Evolutionary conservation across 2,329 filamentous ascomycete genomes (phyloP), one percentile per base, ranked within the genome.

Genomic region (Esteya vermicola): DNA sequence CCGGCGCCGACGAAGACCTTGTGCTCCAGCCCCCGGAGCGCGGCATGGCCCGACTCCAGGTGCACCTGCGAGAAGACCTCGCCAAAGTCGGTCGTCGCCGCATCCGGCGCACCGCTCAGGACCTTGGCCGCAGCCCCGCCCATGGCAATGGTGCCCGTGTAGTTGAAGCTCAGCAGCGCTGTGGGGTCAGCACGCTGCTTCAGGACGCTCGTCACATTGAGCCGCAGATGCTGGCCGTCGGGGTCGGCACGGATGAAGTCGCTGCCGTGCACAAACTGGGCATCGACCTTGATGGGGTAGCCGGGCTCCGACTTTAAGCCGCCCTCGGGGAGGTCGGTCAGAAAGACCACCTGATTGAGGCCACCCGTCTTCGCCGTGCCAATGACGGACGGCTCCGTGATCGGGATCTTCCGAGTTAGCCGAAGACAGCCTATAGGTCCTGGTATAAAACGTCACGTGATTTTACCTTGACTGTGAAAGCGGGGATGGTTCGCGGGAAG

Each of bases 1-100:
- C 63, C 63, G 33, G 57, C 54, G 4, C 51, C 60, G 25, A 65
- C 61, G 46, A 53, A 66, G 6, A 60, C 48, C 48, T 60, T 63
- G 40, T 54, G 39, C 46, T 61, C 56, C n/a, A 66, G 43, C 4
- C 40, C 51, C 40, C 52, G 54, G 40, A 65, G 51, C 33, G 50
- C 50, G 4, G 52, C 47, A 37, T 47, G 44, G 20, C 58, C 60
- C 3, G 57, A 56, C 50, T 64, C 58, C 33, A 64, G 61, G 10
- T 50, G 44, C n/a, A 57, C 49, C 36, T 60, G 54, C 4, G 55
- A 55, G 36, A 59, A 58, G 41, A 52, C 52, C 39, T 58, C 52
- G 18, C 62, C 62, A 48, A 60, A 62, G 0, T 48, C 49, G 1
- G 57, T 62, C 8, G 61, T 62, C 40, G 50, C 53, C 6, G 61